Evolutionary conservation across 2,329 filamentous ascomycete genomes (phyloP), one percentile per base, ranked within the genome.

Genomic region (Monilinia fructigena): DNA sequence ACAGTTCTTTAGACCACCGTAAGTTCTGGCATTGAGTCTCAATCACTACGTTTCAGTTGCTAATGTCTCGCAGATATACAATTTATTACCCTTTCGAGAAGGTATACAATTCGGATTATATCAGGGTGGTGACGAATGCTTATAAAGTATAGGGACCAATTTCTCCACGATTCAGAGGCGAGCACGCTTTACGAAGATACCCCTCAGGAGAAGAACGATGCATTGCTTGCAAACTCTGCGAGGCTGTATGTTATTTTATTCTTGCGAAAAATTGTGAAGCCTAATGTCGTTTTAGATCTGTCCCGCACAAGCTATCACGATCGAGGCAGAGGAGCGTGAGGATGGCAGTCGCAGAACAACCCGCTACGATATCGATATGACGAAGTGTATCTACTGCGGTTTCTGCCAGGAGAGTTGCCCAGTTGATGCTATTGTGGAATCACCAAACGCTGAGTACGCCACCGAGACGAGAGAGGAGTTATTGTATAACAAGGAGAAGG

Each of bases 51-150:
- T 16, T 23, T 14, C 59, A 66, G 52, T 52, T 70, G 63, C 72
- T 80, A 72, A 80, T 67, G 58, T 45, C 26, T 20, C 50, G 38
- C 75, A 97, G 93, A 75, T 97, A 98, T 81, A 99, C 95, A 61
- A 99, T 99, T 77, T 97, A 88, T 83, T 99, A 99, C 78, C 95
- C 95, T 54, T 99, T 97, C 80, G 95, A 99, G 79, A 99, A 99
- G 85, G 85, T 87, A 80, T 61, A 76, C 75, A 54, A 28, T 23
- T 4, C 20, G 45, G 40, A 23, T 23, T 42, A 28, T 7, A 28
- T 42, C 7, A 42, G 53, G 31, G 38, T 56, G 53, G 56, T 54
- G 63, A 50, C 52, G 61, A 63, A 68, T 71, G 72, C 69, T 78
- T 61, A 68, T 67, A 66, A 62, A 23, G 59, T 35, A n/a, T 69